Evolutionary conservation across 2,329 filamentous ascomycete genomes (phyloP).

Genomic region (Pseudocercospora vitis): DNA sequence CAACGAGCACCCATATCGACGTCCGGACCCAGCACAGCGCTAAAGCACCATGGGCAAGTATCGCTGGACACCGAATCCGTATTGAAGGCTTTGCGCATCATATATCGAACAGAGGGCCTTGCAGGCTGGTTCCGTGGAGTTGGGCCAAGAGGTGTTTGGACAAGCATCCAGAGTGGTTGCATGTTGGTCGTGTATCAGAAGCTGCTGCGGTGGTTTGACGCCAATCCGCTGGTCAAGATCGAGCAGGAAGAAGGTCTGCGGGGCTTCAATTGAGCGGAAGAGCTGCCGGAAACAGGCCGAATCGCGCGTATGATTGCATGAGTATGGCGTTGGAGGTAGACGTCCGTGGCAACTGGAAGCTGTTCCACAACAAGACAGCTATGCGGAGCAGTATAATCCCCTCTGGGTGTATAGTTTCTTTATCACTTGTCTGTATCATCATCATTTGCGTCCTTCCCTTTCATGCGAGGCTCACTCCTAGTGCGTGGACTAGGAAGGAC

Average conservation of each 20-base stretch:
- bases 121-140: slow-evolving; percentile 93
- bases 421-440: not conserved
- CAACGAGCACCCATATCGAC: slow-evolving; percentile 68
- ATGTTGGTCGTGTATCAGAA: slow-evolving; percentile 97
- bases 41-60: slow-evolving; percentile 73
- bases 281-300: not conserved
- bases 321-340: slow-evolving; percentile 2
- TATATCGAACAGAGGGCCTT: slow-evolving; percentile 87
- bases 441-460: too few species aligned
- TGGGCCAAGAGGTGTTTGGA: slow-evolving; percentile 91
- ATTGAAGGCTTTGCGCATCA: slow-evolving; percentile 75
- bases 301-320: slow-evolving; percentile 8
- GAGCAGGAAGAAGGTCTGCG: slow-evolving; percentile 29
- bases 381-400: not conserved
- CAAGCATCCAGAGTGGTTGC: slow-evolving; percentile 91
- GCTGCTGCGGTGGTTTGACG: slow-evolving; percentile 73
- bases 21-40: slow-evolving; percentile 81
- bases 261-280: slow-evolving; percentile 18
- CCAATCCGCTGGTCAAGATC: slow-evolving; percentile 43
- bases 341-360: not conserved
- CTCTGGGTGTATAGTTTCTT: slow-evolving; percentile 11
- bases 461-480: too few species aligned
- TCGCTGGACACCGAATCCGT: slow-evolving; percentile 88
- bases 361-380: not conserved
- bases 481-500: too few species aligned